Conservation (phyloP, 768 basidiomycete species). For the Russula dissimulans region DNA sequence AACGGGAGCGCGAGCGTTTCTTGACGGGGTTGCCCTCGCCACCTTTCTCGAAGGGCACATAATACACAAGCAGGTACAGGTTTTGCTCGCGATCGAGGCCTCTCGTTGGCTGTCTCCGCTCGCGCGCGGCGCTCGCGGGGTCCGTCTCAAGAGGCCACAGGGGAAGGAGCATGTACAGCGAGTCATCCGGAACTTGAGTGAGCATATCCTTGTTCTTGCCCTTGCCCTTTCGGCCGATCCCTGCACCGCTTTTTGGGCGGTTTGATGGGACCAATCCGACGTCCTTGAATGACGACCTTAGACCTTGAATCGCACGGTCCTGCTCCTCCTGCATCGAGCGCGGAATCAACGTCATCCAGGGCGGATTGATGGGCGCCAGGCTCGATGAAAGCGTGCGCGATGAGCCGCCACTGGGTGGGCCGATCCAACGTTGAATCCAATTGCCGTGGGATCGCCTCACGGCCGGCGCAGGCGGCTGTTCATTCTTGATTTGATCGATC, state of each 20-base stretch:
- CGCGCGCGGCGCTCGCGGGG: conserved; percentile 23
- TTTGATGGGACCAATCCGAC: conserved; percentile 66
- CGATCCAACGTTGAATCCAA: conserved; percentile 13
- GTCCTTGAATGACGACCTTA: conserved; percentile 70
- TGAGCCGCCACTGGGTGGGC: conserved; percentile 12
- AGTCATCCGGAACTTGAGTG: conserved; percentile 53
- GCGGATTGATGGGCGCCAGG: conserved; percentile 31
- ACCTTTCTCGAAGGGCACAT: conserved; percentile 45
- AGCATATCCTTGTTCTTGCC: conserved; percentile 35
- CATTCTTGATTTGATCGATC: conserved; percentile 23
- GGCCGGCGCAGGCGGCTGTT: not conserved
- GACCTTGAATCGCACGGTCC: conserved; percentile 55
- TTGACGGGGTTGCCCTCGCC: conserved; percentile 28
- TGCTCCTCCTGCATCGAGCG: conserved; percentile 60
- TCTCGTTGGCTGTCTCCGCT: conserved; percentile 18
- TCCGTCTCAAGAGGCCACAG: conserved; percentile 78
- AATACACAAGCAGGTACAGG: conserved; percentile 73
- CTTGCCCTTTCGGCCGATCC: conserved; percentile 19
- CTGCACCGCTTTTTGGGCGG: conserved; percentile 19
- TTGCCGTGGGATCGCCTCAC: conserved; percentile 1
- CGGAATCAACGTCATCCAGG: conserved; percentile 60
- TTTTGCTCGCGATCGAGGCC: conserved; percentile 42
- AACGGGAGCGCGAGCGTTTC: conserved; percentile 32
- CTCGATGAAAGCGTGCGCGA: conserved; percentile 20
- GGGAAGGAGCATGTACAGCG: conserved; percentile 75